Evolutionary conservation across 2,329 filamentous ascomycete genomes (phyloP), one percentile per base, ranked within the genome.

Genomic region (Talaromyces islandicus): DNA sequence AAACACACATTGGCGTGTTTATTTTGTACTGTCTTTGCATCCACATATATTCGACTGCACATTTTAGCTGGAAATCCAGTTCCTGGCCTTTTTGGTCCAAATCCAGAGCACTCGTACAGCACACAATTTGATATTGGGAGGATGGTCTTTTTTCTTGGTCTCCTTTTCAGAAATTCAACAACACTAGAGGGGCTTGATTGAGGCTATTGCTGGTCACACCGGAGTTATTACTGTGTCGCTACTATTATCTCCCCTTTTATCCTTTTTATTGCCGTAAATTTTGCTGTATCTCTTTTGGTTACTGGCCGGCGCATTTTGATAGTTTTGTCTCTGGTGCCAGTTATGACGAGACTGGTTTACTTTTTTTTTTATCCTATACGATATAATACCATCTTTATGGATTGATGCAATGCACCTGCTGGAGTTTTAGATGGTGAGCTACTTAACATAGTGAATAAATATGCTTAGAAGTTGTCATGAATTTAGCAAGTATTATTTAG

Each of bases 221-320:
- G 43, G 43, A 24, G 43, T 46, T 54, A 60, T 60, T 52, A 21
- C 43, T 41, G 32, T 19, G 48, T 43, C 12, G 54, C 54, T 60
- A 57, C 32, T 54, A 46, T 57, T 54, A 35, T 53, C n/a, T 58
- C 25, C 19, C 30, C 14, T n/a, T 56, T 24, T 38, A 30, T 21
- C 25, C 25, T 30, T 17, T 27, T 48, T 48, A 38, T 48, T n/a
- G 4, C 35, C 54, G 25, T 46, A 27, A 21, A 29, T 30, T 46
- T 46, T 46, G 43, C 21, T 21, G 43, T 19, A 21, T 46, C n/a
- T 46, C 21, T 24, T 46, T 46, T 19, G 35, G 35, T 19, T 46
- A 21, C 19, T 46, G 43, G 43, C 43, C 43, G 21, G 43, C 24
- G 14, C 19, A 46, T 46, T 46, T 46, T 46, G 43, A 24, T 46